Conservation (phyloP, 805 yeast species). For the Suhomyces sp. region DNA sequence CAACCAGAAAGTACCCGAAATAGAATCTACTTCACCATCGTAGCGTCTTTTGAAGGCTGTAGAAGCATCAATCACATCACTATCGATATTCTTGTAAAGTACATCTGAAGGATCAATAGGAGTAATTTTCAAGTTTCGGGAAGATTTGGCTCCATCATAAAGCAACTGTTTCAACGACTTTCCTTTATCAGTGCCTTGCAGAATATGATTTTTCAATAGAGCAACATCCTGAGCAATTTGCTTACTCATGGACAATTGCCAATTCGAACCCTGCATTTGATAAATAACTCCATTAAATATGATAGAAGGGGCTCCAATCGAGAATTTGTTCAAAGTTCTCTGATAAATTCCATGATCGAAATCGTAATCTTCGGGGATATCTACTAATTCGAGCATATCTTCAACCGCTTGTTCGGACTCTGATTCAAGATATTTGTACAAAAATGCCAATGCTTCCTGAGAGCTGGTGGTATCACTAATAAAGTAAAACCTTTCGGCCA, state of each 20-base stretch:
- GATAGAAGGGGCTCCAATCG: constrained; percentile 48
- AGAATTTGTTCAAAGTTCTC: constrained; percentile 24
- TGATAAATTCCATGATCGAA: constrained; percentile 16
- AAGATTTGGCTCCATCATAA: constrained; percentile 36
- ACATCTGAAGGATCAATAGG: constrained; percentile 34
- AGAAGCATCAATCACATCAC: constrained; percentile 24
- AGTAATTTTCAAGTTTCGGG: constrained; percentile 44
- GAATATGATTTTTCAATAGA: constrained; percentile 25
- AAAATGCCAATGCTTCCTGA: constrained; percentile 37
- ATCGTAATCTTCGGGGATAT: constrained; percentile 15
- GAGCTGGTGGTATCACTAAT: constrained; percentile 27
- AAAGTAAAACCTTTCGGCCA: constrained; percentile 35
- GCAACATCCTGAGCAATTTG: constrained; percentile 55
- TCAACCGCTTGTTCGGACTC: constrained; percentile 22
- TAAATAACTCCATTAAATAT: constrained; percentile 72
- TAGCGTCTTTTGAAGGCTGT: constrained; percentile 13
- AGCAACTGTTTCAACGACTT: constrained; percentile 38
- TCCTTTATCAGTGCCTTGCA: constrained; percentile 21
- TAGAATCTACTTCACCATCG: constrained; percentile 1
- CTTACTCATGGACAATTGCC: constrained; percentile 53
- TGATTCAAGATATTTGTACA: constrained; percentile 35
- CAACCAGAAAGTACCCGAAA: constrained; percentile 54
- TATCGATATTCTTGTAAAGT: constrained; percentile 28
- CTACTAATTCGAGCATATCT: constrained; percentile 17
- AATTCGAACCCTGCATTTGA: constrained; percentile 45